A percentile compares a stretch with the other conserved stretches of the same genome.
Evolutionary conservation across 139 green algal genomes (phyloP).

Genomic region (Eudorina sp.): DNA sequence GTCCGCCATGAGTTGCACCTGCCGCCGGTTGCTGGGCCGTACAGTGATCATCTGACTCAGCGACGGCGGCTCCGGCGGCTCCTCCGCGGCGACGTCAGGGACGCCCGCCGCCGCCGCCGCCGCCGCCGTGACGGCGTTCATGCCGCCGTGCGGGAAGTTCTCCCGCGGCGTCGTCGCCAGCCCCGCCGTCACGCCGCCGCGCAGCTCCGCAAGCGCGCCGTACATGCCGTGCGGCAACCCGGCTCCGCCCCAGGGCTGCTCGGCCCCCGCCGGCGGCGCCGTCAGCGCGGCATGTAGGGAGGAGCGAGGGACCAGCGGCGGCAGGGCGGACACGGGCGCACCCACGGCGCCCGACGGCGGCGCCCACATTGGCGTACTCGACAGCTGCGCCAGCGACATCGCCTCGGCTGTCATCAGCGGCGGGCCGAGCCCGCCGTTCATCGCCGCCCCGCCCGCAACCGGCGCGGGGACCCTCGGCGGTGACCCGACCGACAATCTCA

Average conservation of each 20-base stretch:
- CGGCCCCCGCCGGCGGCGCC: neutral
- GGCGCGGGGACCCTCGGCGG: too few species aligned
- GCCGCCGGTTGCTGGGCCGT: neutral
- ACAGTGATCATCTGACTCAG: constrained; percentile 24
- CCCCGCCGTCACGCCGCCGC: constrained; percentile 13
- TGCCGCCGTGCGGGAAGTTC: neutral
- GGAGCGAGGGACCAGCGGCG: constrained; percentile 30
- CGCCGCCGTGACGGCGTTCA: constrained; percentile 1
- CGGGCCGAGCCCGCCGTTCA: too few species aligned
- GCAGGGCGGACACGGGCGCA: too few species aligned
- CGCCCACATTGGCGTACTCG: too few species aligned
- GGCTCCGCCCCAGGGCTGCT: constrained; percentile 35
- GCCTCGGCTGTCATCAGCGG: too few species aligned
- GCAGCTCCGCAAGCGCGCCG: neutral
- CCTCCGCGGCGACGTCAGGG: neutral
- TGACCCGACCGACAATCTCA: too few species aligned
- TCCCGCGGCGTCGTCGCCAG: neutral
- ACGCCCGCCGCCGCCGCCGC: neutral
- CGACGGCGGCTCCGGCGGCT: neutral
- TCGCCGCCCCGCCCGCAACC: too few species aligned
- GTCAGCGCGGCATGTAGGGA: neutral
- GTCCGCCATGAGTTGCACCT: constrained; percentile 56
- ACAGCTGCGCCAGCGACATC: too few species aligned
- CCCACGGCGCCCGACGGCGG: too few species aligned
- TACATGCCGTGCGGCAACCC: constrained; percentile 22